These are phyloP conservation scores for Seiridium cupressi DNA, from an alignment of 2,329 filamentous ascomycete species.

Conservation along the genomic window DNA sequence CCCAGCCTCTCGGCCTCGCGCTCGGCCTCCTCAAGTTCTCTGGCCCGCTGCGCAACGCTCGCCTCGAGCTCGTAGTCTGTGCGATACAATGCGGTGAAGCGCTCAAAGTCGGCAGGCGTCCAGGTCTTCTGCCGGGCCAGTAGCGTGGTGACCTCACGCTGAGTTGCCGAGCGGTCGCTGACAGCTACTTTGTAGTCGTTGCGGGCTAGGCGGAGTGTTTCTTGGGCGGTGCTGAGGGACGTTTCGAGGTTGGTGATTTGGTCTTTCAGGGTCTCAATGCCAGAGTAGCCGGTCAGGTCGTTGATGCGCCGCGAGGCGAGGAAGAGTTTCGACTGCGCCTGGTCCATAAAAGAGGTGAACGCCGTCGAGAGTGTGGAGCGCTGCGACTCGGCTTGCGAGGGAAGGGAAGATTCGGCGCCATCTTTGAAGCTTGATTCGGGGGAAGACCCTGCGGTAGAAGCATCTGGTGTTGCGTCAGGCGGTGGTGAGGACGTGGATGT, in stretches of 20 bases:
- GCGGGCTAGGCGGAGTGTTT: conserved; percentile 68
- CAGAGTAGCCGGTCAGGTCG: conserved; percentile 89
- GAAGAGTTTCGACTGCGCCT: conserved; percentile 80
- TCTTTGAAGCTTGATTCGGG: not conserved
- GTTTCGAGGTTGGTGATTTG: conserved; percentile 70
- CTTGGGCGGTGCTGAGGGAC: conserved; percentile 57
- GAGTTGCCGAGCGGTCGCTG: conserved; percentile 77
- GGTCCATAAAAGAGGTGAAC: conserved; percentile 80
- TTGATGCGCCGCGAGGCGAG: conserved; percentile 86
- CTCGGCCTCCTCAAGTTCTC: conserved; percentile 73
- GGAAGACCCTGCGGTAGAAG: not conserved
- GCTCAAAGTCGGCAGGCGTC: conserved; percentile 82
- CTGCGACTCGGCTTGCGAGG: conserved; percentile 29
- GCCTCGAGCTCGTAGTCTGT: conserved; percentile 93
- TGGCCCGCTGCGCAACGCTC: conserved; percentile 70
- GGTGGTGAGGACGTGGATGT: conserved; percentile 9
- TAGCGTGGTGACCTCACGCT: conserved; percentile 92
- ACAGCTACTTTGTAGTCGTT: conserved; percentile 80
- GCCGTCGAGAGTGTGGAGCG: conserved; percentile 40
- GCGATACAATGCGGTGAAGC: conserved; percentile 90
- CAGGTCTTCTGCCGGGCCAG: conserved; percentile 93
- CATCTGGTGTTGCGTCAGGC: conserved; percentile 7
- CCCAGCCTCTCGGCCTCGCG: conserved; percentile 75
- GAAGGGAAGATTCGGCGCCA: not conserved
- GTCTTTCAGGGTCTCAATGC: conserved; percentile 81